These are phyloP conservation scores for Alnus glutinosa DNA, from an alignment of 306 rosid genomes.

Conservation along the genomic window DNA sequence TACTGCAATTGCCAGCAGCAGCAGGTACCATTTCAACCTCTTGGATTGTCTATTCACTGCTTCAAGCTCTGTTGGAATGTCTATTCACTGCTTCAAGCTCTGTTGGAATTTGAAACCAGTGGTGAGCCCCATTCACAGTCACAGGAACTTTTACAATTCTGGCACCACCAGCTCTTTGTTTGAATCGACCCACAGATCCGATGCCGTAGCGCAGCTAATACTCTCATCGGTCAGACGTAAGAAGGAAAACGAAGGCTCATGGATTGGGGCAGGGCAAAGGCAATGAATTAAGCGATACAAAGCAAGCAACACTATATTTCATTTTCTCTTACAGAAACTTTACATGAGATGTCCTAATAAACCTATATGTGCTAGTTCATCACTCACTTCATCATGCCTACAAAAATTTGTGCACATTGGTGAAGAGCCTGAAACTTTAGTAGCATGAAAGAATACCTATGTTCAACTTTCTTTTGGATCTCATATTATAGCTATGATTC, in stretches of 20 bases:
- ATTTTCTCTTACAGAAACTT: constrained; percentile 68
- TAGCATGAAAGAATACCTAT: constrained; percentile 57
- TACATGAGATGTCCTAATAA: constrained; percentile 59
- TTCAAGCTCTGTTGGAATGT: not conserved
- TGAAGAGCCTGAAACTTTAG: constrained; percentile 44
- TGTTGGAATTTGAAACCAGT: not conserved
- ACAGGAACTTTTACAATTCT: not conserved
- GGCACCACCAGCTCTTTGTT: constrained; percentile 7
- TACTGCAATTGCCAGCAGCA: not conserved
- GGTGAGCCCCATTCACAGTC: not conserved
- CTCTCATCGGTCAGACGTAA: constrained; percentile 1
- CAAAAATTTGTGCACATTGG: constrained; percentile 84
- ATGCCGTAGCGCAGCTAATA: not conserved
- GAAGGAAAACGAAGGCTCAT: constrained; percentile 16
- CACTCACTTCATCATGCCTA: constrained; percentile 62
- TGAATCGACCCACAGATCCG: not conserved
- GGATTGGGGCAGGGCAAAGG: constrained; percentile 9
- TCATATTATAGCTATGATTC: constrained; percentile 58
- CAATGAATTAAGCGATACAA: constrained; percentile 32
- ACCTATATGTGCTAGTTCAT: constrained; percentile 61
- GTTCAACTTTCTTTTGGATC: constrained; percentile 43
- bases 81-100: not conserved
- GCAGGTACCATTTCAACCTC: not conserved
- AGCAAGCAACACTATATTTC: constrained; percentile 72
- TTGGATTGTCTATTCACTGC: not conserved